Conservation (phyloP, 2,329 filamentous ascomycete species). For the Trichoderma asperellum region DNA sequence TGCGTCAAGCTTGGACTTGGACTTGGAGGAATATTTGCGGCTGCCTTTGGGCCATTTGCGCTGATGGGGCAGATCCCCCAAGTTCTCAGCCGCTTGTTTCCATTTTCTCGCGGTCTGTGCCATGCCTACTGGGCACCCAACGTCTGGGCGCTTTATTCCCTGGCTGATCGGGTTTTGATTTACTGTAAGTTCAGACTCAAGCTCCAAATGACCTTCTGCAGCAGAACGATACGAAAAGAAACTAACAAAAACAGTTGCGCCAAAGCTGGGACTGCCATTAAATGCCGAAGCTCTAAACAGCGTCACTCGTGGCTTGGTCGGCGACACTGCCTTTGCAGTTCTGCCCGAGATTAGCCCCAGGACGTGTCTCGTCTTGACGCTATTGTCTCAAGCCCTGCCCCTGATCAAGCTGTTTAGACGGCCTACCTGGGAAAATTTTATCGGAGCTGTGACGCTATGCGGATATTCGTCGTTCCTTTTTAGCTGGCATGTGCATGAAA, state of each 20-base stretch:
- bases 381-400: slow-evolving; percentile 79
- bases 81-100: slow-evolving; percentile 82
- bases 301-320: slow-evolving; percentile 89
- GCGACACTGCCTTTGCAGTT: slow-evolving; percentile 91
- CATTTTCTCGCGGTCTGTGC: slow-evolving; percentile 89
- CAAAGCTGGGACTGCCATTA: slow-evolving; percentile 74
- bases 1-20: slow-evolving; percentile 79
- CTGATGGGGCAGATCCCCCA: slow-evolving; percentile 82
- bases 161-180: slow-evolving; percentile 82
- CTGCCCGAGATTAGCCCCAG: slow-evolving; percentile 83
- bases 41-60: slow-evolving; percentile 89
- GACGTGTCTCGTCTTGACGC: slow-evolving; percentile 79
- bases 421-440: slow-evolving; percentile 86
- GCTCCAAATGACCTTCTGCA: too few species aligned
- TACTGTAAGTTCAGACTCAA: slow-evolving; percentile 58
- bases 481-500: slow-evolving; percentile 98
- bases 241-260: slow-evolving; percentile 65
- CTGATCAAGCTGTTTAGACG: slow-evolving; percentile 79
- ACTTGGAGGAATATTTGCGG: slow-evolving; percentile 70
- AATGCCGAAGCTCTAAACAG: slow-evolving; percentile 78
- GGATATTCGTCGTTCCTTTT: slow-evolving; percentile 97
- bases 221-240: not conserved
- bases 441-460: slow-evolving; percentile 87
- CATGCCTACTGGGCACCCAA: slow-evolving; percentile 99
- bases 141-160: slow-evolving; percentile 95